These are phyloP conservation scores for Beauveria sp. DNA, from an alignment of 2,329 filamentous ascomycete species.

Conservation along the genomic window DNA sequence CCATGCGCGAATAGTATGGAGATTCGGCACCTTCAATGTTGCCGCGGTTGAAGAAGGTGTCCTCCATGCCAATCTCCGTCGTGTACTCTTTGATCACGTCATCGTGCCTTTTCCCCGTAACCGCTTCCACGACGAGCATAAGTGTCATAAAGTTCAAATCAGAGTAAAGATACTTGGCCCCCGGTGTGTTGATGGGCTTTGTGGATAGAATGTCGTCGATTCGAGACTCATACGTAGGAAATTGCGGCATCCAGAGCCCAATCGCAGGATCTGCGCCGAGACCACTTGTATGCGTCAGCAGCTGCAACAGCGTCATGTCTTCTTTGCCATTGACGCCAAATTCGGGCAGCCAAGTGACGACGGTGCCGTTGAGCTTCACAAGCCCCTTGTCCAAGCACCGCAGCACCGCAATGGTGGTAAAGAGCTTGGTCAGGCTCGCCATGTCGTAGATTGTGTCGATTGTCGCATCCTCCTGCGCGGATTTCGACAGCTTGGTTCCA, in stretches of 20 bases:
- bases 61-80: conserved; percentile 20
- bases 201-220: conserved; percentile 21
- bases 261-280: conserved; percentile 22
- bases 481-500: conserved; percentile 20
- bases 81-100: conserved; percentile 21
- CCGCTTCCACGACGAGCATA: conserved; percentile 21
- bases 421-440: conserved; percentile 30
- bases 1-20: conserved; percentile 20
- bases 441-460: conserved; percentile 30
- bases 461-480: conserved; percentile 20
- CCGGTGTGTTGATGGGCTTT: conserved; percentile 19
- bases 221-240: conserved; percentile 16
- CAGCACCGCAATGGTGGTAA: conserved; percentile 26
- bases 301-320: conserved; percentile 24
- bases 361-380: conserved; percentile 20
- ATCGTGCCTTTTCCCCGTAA: conserved; percentile 20
- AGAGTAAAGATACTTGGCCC: conserved; percentile 24
- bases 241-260: conserved; percentile 18
- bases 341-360: conserved; percentile 23
- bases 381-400: conserved; percentile 21
- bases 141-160: conserved; percentile 28
- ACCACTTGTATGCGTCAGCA: conserved; percentile 28
- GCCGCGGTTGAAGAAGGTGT: conserved; percentile 26
- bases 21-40: conserved; percentile 20
- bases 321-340: conserved; percentile 26